phyloP scores from a whole-genome alignment of 805 yeast genomes.

The Scheffersomyces amazonensis region DNA sequence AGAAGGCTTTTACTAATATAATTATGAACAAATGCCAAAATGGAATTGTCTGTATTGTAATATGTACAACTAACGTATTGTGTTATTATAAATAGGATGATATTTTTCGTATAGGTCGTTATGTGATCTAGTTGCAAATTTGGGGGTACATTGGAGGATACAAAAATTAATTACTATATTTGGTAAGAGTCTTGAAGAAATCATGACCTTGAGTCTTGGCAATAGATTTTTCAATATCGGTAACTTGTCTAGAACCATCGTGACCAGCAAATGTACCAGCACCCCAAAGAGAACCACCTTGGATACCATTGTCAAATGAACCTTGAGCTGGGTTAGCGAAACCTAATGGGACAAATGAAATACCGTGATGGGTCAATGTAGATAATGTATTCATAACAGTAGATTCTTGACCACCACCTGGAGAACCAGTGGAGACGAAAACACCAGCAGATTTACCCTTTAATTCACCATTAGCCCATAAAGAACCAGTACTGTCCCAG shows the following conservation, averaged over 20 bases:
- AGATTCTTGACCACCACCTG: slow-evolving; percentile 79
- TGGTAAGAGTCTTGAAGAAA: slow-evolving; percentile 30
- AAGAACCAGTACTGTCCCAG: slow-evolving; percentile 75
- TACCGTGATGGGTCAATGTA: slow-evolving; percentile 72
- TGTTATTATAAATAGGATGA: neutral
- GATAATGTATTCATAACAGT: slow-evolving; percentile 61
- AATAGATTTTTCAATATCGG: slow-evolving; percentile 59
- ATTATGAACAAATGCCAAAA: neutral
- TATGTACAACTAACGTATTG: neutral
- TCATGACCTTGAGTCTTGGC: slow-evolving; percentile 63
- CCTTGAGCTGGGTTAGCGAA: slow-evolving; percentile 53
- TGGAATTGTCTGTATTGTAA: neutral
- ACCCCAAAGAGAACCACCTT: slow-evolving; percentile 87
- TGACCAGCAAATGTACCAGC: slow-evolving; percentile 72
- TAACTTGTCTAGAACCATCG: slow-evolving; percentile 67
- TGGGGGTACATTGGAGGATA: neutral
- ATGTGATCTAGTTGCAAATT: too few species aligned
- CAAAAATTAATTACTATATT: neutral
- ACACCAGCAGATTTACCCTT: slow-evolving; percentile 74
- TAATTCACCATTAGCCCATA: slow-evolving; percentile 72
- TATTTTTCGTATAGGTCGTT: too few species aligned
- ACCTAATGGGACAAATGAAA: slow-evolving; percentile 77
- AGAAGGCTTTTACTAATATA: neutral
- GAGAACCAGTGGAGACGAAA: slow-evolving; percentile 69
- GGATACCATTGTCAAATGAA: slow-evolving; percentile 48